phyloP scores from a whole-genome alignment of 106 monocot species.

The Allium sativum region DNA sequence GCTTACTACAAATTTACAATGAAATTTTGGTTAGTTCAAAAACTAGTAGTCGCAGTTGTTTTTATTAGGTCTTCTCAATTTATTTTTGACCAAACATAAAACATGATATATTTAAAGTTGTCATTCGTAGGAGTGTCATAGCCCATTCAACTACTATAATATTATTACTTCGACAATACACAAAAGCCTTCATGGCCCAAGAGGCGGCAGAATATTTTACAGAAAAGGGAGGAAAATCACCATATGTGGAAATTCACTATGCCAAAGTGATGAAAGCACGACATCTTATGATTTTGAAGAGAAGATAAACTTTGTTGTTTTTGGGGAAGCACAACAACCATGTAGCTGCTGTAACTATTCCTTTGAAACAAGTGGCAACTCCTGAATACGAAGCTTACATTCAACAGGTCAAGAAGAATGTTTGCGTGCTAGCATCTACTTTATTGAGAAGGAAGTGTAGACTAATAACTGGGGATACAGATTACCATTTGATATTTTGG shows the following conservation, averaged over 20 bases:
- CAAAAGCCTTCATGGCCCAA: constrained; percentile 62
- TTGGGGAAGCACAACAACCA: constrained; percentile 88
- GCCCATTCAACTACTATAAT: constrained; percentile 64
- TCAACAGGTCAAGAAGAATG: constrained; percentile 89
- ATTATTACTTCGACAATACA: constrained; percentile 67
- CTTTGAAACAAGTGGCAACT: constrained; percentile 72
- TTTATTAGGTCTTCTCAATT: too few relatives aligned
- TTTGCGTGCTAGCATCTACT: constrained; percentile 63
- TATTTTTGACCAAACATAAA: too few relatives aligned
- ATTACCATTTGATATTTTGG: constrained; percentile 89
- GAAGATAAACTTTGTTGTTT: constrained; percentile 80
- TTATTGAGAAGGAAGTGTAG: constrained; percentile 75
- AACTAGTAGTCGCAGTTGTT: too few relatives aligned
- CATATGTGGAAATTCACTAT: constrained; percentile 34
- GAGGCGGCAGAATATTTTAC: constrained; percentile 86
- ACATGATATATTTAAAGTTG: not conserved
- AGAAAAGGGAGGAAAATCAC: constrained; percentile 63
- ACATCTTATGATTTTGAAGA: constrained; percentile 70
- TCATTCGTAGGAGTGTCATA: constrained; percentile 45
- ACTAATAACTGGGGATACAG: constrained; percentile 83
- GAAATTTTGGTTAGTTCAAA: too few relatives aligned
- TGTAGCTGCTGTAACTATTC: constrained; percentile 78
- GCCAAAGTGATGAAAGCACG: constrained; percentile 47
- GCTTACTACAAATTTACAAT: too few relatives aligned
- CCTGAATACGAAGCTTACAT: constrained; percentile 76